These are phyloP conservation scores for Sclerotinia minor DNA, from an alignment of 2,329 filamentous ascomycete species.

Conservation along the genomic window DNA sequence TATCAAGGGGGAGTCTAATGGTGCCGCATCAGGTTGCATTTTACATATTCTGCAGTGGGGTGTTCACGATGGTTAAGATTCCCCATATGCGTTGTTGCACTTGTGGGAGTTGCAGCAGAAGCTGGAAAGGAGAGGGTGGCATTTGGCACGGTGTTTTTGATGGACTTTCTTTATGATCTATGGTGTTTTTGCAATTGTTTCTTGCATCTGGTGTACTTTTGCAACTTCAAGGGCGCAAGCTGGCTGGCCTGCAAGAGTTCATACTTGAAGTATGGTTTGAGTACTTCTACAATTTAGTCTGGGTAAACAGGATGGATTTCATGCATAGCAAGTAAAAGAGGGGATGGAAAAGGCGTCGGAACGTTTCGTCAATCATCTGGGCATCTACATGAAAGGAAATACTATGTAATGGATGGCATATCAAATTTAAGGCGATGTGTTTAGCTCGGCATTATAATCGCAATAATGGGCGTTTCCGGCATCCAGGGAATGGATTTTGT, in stretches of 20 bases:
- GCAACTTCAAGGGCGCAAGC: conserved; percentile 37
- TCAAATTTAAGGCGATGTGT: conserved; percentile 20
- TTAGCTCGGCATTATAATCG: conserved; percentile 29
- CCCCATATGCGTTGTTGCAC: conserved; percentile 40
- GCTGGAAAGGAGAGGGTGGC: conserved; percentile 35
- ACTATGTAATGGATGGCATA: conserved; percentile 23
- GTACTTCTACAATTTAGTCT: conserved; percentile 32
- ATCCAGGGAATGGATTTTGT: conserved; percentile 24
- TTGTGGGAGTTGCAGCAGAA: conserved; percentile 40
- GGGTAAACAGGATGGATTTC: conserved; percentile 35
- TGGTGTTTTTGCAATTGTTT: conserved; percentile 37
- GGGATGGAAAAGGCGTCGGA: conserved; percentile 38
- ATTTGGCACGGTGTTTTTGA: conserved; percentile 37
- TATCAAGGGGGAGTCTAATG: conserved; percentile 35
- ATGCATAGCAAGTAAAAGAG: conserved; percentile 37
- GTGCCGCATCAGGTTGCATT: conserved; percentile 38
- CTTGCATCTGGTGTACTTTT: conserved; percentile 36
- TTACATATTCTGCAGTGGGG: conserved; percentile 39
- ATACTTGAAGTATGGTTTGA: conserved; percentile 27
- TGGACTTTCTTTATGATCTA: conserved; percentile 28
- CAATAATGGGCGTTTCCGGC: conserved; percentile 26
- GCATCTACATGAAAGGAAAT: conserved; percentile 30
- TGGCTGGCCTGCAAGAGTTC: conserved; percentile 37
- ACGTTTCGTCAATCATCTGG: conserved; percentile 29
- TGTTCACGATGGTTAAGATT: conserved; percentile 42